These are phyloP conservation scores for Leccinellum rugosiceps DNA, from an alignment of 768 basidiomycete species.

Conservation along the genomic window DNA sequence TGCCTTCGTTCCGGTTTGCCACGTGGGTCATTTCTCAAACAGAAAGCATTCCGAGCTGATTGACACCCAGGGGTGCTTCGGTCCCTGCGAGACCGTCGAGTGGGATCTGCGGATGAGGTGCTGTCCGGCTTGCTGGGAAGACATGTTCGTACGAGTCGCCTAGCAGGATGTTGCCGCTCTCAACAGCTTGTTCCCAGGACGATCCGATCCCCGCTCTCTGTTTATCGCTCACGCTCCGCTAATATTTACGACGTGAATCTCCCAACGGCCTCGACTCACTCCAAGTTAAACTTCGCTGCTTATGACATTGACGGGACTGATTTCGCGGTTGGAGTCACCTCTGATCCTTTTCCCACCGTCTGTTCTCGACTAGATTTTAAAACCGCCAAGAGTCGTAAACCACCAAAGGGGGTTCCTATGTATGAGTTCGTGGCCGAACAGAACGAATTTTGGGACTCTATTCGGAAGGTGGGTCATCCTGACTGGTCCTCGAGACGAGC, in stretches of 20 bases:
- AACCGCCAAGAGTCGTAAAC: not conserved
- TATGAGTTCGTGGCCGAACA: not conserved
- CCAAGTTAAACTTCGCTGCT: too few relatives aligned
- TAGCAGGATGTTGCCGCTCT: not conserved
- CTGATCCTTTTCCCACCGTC: accelerated
- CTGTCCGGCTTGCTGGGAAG: constrained; percentile 2
- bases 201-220: too few relatives aligned
- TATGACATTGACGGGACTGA: too few relatives aligned
- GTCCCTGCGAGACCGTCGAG: constrained; percentile 10
- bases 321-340: too few relatives aligned
- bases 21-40: constrained; percentile 19
- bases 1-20: constrained; percentile 29
- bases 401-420: not conserved
- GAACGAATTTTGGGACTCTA: not conserved
- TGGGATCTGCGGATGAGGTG: constrained; percentile 15
- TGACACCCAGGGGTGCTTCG: constrained; percentile 8
- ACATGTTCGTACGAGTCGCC: constrained; percentile 4
- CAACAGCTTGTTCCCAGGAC: constrained; percentile 3
- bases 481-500: not conserved
- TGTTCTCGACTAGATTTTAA: constrained; percentile 4
- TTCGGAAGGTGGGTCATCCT: constrained; percentile 2
- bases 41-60: not conserved
- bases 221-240: too few relatives aligned
- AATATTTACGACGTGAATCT: not conserved
- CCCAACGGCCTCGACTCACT: too few relatives aligned